Percentiles rank a stretch among this genome's conserved stretches.
phyloP scores from a whole-genome alignment of 1,284 basidiomycete species.

The Violaceomyces palustris region DNA sequence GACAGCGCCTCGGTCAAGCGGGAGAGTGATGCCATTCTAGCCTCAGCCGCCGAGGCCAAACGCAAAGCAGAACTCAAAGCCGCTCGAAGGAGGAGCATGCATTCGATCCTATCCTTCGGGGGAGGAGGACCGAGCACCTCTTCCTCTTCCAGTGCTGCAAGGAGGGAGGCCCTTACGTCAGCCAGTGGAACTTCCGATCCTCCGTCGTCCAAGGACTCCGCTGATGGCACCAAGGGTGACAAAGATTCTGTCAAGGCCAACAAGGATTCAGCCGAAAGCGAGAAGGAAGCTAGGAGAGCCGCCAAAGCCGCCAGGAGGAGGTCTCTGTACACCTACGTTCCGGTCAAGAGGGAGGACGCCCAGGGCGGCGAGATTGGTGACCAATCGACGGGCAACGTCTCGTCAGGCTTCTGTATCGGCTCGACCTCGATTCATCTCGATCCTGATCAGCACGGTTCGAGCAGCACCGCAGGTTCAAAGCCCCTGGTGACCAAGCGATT shows the following conservation, averaged over 20 bases:
- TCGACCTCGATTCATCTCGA: no score
- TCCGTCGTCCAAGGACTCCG: no score
- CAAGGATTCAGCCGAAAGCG: constrained; percentile 1
- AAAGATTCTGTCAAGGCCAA: no score
- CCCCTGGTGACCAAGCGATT: constrained; percentile 15
- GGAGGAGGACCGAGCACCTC: constrained; percentile 3
- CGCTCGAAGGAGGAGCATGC: constrained; percentile 19
- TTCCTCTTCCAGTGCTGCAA: neutral
- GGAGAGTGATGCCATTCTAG: constrained; percentile 5
- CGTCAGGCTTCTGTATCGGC: constrained; percentile 7
- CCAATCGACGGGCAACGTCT: constrained; percentile 18
- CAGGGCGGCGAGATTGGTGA: constrained; percentile 10
- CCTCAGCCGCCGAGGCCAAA: constrained; percentile 9
- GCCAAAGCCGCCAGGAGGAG: constrained; percentile 25
- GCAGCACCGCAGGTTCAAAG: neutral
- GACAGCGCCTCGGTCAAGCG: constrained; percentile 2
- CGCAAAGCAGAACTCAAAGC: constrained; percentile 20
- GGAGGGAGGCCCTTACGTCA: no score
- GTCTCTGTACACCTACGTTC: constrained; percentile 27
- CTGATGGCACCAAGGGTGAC: no score
- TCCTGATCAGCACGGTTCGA: no score
- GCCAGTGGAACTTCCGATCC: no score
- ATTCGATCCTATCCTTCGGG: constrained; percentile 16
- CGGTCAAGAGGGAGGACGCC: constrained; percentile 17
- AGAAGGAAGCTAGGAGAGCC: constrained; percentile 16